Percentiles rank a stretch among this genome's conserved stretches.
Evolutionary conservation across 305 asterid genomes (phyloP).

Genomic region (Solanum hybrid): DNA sequence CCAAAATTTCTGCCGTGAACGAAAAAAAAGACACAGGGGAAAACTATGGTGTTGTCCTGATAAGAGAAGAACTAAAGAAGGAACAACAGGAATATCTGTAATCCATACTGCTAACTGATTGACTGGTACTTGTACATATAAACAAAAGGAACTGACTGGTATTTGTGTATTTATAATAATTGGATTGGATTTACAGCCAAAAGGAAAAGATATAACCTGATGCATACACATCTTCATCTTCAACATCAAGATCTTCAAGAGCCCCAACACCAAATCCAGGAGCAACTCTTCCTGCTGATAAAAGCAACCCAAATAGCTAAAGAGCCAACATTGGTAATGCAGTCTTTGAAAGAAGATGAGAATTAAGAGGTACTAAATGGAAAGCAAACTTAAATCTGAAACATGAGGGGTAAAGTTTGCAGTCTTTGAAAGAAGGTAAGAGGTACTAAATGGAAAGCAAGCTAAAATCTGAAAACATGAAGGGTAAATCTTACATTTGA

Average conservation of each 20-base stretch:
- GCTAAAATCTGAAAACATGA: not conserved
- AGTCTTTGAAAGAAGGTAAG: constrained; percentile 5
- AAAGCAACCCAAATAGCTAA: constrained; percentile 17
- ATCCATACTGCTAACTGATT: not conserved
- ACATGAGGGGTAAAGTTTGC: constrained; percentile 13
- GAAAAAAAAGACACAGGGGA: not conserved
- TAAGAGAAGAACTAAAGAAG: not conserved
- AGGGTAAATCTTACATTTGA: constrained; percentile 24
- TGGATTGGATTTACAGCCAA: not conserved
- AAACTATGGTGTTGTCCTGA: not conserved
- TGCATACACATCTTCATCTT: constrained; percentile 89
- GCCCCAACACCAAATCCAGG: constrained; percentile 99
- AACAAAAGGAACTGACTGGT: not conserved
- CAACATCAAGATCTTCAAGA: constrained; percentile 88
- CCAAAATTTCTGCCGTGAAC: not conserved
- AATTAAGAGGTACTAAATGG: not conserved
- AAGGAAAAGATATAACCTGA: constrained; percentile 39
- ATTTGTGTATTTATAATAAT: not conserved
- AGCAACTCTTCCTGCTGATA: constrained; percentile 58
- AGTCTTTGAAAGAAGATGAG: not conserved
- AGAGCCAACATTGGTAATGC: not conserved
- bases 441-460: not conserved
- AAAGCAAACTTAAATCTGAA: not conserved
- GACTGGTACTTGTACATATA: not conserved
- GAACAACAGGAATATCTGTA: not conserved